phyloP scores from a whole-genome alignment of 2,329 filamentous ascomycete genomes.

The Fusarium clavum region DNA sequence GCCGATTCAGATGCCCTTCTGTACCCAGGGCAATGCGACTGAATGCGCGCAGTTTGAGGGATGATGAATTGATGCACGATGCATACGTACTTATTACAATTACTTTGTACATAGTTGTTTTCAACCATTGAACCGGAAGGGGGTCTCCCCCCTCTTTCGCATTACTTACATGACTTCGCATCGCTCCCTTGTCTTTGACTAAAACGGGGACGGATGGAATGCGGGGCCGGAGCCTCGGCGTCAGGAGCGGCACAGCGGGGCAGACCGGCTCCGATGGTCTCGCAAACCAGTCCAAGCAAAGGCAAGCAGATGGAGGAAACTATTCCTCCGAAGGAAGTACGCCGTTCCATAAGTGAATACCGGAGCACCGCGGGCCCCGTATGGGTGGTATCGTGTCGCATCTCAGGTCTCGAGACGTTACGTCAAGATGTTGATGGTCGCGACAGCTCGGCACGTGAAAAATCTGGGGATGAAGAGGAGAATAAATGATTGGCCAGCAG shows the following conservation, averaged over 20 bases:
- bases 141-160: not conserved
- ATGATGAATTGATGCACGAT: conserved; percentile 3
- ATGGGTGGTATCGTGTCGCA: not conserved
- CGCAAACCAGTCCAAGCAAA: not conserved
- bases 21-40: conserved; percentile 47
- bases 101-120: conserved; percentile 14
- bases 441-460: conserved; percentile 24
- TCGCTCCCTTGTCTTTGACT: not conserved
- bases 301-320: not conserved
- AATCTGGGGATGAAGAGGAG: conserved; percentile 14
- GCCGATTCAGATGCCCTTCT: conserved; percentile 74
- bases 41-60: conserved; percentile 42
- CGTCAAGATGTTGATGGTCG: conserved; percentile 10
- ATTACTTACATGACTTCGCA: not conserved
- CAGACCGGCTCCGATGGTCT: conserved; percentile 3
- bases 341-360: not conserved
- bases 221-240: conserved; percentile 32
- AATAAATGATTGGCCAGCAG: conserved; percentile 14
- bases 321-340: not conserved
- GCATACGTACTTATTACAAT: not conserved
- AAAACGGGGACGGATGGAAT: conserved; percentile 8
- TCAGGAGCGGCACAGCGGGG: not conserved
- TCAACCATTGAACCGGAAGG: conserved; percentile 1
- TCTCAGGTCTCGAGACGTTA: not conserved
- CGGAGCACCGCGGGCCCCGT: conserved; percentile 30